Evolutionary conservation across 345 rosid species (phyloP), one percentile per base, ranked within the genome.

Genomic region (Populus nigra): DNA sequence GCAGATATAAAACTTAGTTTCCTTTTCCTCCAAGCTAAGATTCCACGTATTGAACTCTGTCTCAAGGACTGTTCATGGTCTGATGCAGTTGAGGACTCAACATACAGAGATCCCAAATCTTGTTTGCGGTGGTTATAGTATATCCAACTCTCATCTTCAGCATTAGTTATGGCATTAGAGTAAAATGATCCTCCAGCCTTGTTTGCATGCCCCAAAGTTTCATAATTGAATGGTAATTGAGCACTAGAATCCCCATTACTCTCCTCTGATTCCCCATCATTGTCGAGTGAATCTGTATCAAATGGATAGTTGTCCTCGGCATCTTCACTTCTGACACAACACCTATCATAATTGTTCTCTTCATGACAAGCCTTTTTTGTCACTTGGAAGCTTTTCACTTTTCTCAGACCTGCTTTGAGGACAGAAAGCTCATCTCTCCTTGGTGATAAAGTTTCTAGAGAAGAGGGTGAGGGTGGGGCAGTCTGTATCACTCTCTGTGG

Each of bases 11-110:
- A 89, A 70, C 84, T 85, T 73, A 87, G 36, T 55, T 85, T 88
- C 61, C 91, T 82, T 77, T 83, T 89, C 76, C 84, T 87, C 96
- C 96, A 88, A 1, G 86, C 85, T 69, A 90, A 83, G 71, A 90
- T 76, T 77, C 88, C 83, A 12, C 63, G 82, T 73, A 86, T 86
- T 20, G 83, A 71, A 75, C 50, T 75, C 74, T 82, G 78, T 38
- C 45, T 36, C 72, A 55, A 33, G 0, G 85, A 78, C 5, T 79
- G 77, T 73, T 85, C 90, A 74, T 75, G 67, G 23, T 74, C 77
- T 29, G 81, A 61, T 76, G 68, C 70, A n/a, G 82, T 55, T 4
- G 86, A 45, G 73, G 78, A 79, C 77, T 84, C 87, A 79, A 49
- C 76, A 15, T 69, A 77, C 12, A 79, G 78, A 82, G 84, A 76